Percentiles rank a stretch among this genome's conserved stretches.
phyloP scores from a whole-genome alignment of 1,284 basidiomycete species.

The Pyrrhoderma lamaoense region DNA sequence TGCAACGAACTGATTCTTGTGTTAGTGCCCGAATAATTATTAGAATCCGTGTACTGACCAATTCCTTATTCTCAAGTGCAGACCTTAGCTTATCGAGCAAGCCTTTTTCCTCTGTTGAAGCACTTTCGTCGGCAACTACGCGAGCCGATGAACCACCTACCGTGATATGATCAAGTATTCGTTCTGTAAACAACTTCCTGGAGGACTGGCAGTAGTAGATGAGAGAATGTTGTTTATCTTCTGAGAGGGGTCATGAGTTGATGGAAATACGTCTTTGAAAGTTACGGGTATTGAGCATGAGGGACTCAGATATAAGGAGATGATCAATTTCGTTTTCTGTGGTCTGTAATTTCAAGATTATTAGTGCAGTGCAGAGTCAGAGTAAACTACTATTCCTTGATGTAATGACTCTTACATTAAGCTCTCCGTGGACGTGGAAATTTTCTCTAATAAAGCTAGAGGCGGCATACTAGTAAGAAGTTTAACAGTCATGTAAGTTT shows the following conservation, averaged over 20 bases:
- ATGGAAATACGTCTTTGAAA: conserved; percentile 7
- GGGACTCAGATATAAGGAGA: conserved; percentile 7
- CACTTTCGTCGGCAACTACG: conserved; percentile 1
- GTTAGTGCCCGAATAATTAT: background rate
- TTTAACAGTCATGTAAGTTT: background rate
- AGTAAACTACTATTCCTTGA: no score
- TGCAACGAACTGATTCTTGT: conserved; percentile 8
- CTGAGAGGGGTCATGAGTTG: background rate
- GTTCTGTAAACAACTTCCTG: conserved; percentile 9
- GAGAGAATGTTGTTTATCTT: conserved; percentile 1
- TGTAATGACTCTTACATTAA: no score
- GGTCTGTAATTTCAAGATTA: no score
- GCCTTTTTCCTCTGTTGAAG: background rate
- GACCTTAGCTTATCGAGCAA: conserved; percentile 5
- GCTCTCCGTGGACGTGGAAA: no score
- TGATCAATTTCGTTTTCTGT: background rate
- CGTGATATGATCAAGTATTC: background rate
- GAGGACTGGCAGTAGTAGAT: conserved; percentile 3
- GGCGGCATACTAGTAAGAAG: no score
- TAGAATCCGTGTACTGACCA: conserved; percentile 2
- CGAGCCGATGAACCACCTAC: conserved; percentile 8
- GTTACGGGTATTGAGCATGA: conserved; percentile 3
- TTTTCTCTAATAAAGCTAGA: no score
- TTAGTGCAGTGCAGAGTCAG: no score
- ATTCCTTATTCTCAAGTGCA: background rate